Conservation (phyloP, 1,284 basidiomycete genomes). For the Moesziomyces parantarcticus region DNA sequence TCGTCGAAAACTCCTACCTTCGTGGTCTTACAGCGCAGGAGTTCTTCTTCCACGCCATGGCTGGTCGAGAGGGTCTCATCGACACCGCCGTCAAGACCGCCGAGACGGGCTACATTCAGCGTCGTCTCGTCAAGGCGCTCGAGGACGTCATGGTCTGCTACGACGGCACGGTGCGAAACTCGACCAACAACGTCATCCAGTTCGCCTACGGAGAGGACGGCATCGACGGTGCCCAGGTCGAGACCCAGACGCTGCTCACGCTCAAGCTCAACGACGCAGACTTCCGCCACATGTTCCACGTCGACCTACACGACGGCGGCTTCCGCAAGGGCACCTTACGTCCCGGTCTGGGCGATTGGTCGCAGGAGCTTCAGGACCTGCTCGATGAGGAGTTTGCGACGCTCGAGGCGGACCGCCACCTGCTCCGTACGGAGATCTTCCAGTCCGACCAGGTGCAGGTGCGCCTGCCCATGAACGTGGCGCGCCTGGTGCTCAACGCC, state of each 20-base stretch:
- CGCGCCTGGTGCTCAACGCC: conserved; percentile 94
- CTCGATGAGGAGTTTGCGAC: conserved; percentile 89
- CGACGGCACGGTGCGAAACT: conserved; percentile 97
- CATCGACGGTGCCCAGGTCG: conserved; percentile 97
- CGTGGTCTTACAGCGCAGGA: conserved; percentile 97
- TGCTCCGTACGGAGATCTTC: conserved; percentile 86
- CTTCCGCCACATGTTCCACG: conserved; percentile 89
- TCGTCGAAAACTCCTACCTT: conserved; percentile 99
- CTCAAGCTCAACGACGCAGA: conserved; percentile 83
- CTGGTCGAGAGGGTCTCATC: conserved; percentile 97
- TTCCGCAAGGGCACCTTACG: conserved; percentile 78
- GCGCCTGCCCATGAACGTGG: conserved; percentile 76
- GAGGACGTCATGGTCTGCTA: conserved; percentile 98
- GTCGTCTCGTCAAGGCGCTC: conserved; percentile 95
- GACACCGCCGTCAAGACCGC: conserved; percentile 99
- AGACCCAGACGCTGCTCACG: conserved; percentile 91
- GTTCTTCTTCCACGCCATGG: conserved; percentile 99
- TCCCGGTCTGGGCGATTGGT: conserved; percentile 92
- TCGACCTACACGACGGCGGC: conserved; percentile 78
- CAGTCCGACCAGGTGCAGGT: conserved; percentile 76
- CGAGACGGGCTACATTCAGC: conserved; percentile 99
- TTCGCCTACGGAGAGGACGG: conserved; percentile 99
- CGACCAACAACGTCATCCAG: conserved; percentile 79
- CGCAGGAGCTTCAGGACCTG: conserved; percentile 83
- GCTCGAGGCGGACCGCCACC: conserved; percentile 79